Evolutionary conservation across 148 eudicot species (phyloP), one percentile per base, ranked within the genome.

Genomic region (Cornus kousa): DNA sequence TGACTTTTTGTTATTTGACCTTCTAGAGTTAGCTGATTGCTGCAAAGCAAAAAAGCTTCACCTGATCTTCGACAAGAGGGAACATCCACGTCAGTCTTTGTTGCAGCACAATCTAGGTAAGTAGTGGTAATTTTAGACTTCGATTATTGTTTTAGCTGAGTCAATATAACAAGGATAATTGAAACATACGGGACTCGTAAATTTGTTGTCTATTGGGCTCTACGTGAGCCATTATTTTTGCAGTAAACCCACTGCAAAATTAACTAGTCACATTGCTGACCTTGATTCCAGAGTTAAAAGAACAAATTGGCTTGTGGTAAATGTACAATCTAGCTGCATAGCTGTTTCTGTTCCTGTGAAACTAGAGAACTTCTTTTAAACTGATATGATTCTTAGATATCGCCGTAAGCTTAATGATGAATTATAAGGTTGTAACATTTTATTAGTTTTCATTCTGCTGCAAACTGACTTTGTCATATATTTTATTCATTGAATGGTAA

Each of bases 91-190:
- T 66, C 95, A 92, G 81, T 86, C 97, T 82, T 83, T 97, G 73
- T 87, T 97, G 84, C 99, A 97, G 85, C 98, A 94, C 78, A 97
- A 94, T 86, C 89, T 97, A 84, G 99, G 99, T 96, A 91, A 82
- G 80, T 60, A 67, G 40, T 72, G 72, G 19, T 68, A 68, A 20
- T 24, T 70, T 32, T 73, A 65, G 59, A 24, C n/a, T 80, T 64
- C 66, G 66, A 1, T 75, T 60, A 48, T 64, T 69, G 40, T 43
- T 79, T 81, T 32, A 23, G 53, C 31, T 70, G 50, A 37, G 79
- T 75, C 68, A 31, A 24, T 82, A 48, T 69, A 14, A 66, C 71
- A 64, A 33, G 9, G 73, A 19, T 40, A 70, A n/a, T 19, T 22
- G 0, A 4, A 39, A 24, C 70, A 70, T 69, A 66, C 28, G 53